phyloP scores from a whole-genome alignment of 1,284 basidiomycete genomes.

The Megacollybia platyphylla region DNA sequence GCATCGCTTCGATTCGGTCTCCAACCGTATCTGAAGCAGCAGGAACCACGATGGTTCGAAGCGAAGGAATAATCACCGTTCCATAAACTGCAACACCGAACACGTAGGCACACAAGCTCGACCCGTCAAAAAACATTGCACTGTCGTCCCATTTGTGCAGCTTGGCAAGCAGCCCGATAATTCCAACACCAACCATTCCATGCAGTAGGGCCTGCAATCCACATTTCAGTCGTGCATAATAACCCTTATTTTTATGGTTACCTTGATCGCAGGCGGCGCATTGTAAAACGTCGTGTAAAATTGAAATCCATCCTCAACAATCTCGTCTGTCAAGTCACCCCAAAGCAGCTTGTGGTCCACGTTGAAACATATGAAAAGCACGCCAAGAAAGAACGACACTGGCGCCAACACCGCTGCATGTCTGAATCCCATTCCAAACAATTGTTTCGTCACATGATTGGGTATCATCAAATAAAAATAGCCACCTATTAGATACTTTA shows the following conservation, averaged over 20 bases:
- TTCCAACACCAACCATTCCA: constrained; percentile 64
- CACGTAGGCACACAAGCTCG: constrained; percentile 68
- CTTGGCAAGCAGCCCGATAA: constrained; percentile 65
- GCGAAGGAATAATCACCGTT: constrained; percentile 63
- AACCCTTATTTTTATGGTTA: constrained; percentile 11
- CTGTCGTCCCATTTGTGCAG: constrained; percentile 80
- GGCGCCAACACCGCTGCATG: constrained; percentile 75
- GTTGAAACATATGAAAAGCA: constrained; percentile 80
- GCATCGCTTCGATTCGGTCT: constrained; percentile 68
- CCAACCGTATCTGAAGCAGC: constrained; percentile 40
- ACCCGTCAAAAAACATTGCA: constrained; percentile 87
- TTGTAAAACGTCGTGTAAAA: constrained; percentile 89
- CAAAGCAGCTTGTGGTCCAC: constrained; percentile 79
- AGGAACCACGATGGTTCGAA: constrained; percentile 61
- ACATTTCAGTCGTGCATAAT: not conserved
- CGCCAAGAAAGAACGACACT: constrained; percentile 81
- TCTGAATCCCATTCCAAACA: constrained; percentile 61
- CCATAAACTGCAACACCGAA: constrained; percentile 71
- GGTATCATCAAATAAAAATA: not conserved
- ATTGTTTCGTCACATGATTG: not conserved
- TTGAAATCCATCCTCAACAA: constrained; percentile 63
- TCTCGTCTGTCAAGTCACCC: constrained; percentile 45
- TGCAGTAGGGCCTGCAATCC: constrained; percentile 64
- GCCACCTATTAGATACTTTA: not conserved
- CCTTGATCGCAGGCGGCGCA: constrained; percentile 82